Percentiles rank a stretch among this genome's conserved stretches.
Conservation (phyloP, 1,139 yeast genomes). For the Zygosaccharomyces pseudobailii region DNA sequence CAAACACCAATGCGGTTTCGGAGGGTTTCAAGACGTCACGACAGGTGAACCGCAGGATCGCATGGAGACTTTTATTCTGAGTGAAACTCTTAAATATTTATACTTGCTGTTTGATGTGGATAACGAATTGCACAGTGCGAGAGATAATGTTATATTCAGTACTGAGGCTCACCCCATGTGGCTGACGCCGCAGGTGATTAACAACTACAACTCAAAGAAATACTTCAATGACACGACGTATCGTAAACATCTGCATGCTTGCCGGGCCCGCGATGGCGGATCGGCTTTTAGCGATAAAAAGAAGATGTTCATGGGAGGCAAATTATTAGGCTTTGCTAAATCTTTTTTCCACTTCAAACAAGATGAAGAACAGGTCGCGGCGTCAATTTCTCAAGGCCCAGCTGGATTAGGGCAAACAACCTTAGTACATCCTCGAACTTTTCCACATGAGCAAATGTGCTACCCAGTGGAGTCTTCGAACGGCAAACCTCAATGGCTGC, state of each 20-base stretch:
- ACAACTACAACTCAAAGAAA: slow-evolving; percentile 21
- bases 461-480: not conserved
- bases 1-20: slow-evolving; percentile 69
- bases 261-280: slow-evolving; percentile 7
- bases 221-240: slow-evolving; percentile 19
- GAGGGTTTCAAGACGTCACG: slow-evolving; percentile 68
- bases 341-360: slow-evolving; percentile 5
- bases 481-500: slow-evolving; percentile 21
- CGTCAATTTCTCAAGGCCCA: not conserved
- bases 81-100: slow-evolving; percentile 83
- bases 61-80: slow-evolving; percentile 87
- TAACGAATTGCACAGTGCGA: slow-evolving; percentile 48
- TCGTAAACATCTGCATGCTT: slow-evolving; percentile 14
- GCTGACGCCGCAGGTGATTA: slow-evolving; percentile 38
- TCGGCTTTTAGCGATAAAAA: slow-evolving; percentile 3
- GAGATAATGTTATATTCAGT: slow-evolving; percentile 66
- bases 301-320: slow-evolving; percentile 4
- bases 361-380: not conserved
- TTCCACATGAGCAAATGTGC: slow-evolving; percentile 6
- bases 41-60: slow-evolving; percentile 64
- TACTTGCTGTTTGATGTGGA: slow-evolving; percentile 70
- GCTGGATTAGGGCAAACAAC: not conserved
- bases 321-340: slow-evolving; percentile 10
- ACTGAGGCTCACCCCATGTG: slow-evolving; percentile 95
- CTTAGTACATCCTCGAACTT: not conserved